These are phyloP conservation scores for Keithomyces neogunnii DNA, from an alignment of 2,329 filamentous ascomycete species.

Conservation along the genomic window DNA sequence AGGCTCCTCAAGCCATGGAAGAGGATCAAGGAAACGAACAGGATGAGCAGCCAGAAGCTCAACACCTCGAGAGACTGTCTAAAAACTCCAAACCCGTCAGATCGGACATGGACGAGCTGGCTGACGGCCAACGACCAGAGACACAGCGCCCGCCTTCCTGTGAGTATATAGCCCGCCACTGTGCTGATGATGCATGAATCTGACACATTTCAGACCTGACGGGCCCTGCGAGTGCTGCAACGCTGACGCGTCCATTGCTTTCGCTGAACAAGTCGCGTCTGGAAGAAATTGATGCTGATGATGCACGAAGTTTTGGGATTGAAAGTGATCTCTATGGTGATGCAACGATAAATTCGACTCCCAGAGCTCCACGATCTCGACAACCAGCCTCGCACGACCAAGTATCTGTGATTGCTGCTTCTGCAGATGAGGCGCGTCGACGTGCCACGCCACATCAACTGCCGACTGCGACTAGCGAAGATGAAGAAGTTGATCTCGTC, in stretches of 20 bases:
- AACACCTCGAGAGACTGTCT: background rate
- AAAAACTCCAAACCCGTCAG: background rate
- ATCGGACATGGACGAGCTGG: conserved; percentile 14
- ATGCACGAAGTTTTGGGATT: conserved; percentile 25
- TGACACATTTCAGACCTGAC: conserved; percentile 6
- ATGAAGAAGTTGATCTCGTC: conserved; percentile 2
- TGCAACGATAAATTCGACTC: conserved; percentile 26
- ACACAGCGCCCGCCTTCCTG: conserved; percentile 4
- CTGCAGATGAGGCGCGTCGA: background rate
- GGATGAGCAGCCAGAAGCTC: background rate
- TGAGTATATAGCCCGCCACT: background rate
- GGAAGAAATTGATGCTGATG: conserved; percentile 20
- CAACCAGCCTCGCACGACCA: background rate
- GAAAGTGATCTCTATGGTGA: conserved; percentile 28
- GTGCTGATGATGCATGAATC: background rate
- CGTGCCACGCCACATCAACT: background rate
- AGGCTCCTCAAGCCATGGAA: conserved; percentile 6
- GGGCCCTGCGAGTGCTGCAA: background rate
- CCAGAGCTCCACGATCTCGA: conserved; percentile 7
- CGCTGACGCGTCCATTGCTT: background rate
- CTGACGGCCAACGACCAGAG: conserved; percentile 3
- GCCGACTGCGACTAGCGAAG: background rate
- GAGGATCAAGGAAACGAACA: conserved; percentile 8
- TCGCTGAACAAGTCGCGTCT: background rate
- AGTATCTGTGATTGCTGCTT: background rate